Evolutionary conservation across 805 yeast genomes (phyloP), one percentile per base, ranked within the genome.

Genomic region (Tetrapisispora taiwanensis): DNA sequence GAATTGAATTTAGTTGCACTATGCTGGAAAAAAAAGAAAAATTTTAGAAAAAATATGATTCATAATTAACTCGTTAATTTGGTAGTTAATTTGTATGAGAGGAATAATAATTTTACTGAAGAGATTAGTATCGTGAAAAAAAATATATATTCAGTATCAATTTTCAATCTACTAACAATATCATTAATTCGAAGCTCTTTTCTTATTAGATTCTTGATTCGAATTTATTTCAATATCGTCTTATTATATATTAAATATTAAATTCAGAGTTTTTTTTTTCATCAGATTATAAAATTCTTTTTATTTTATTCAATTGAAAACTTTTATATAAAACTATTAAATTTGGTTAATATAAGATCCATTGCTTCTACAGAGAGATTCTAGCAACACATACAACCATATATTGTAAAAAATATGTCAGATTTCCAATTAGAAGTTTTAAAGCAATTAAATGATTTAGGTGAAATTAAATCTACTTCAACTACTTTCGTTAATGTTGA

Each of bases 381-480:
- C 30, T 28, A 10, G 13, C 30, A 28, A 28, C n/a, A 10, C 5
- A 4, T 28, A 12, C 13, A 14, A 4, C 30, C n/a, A 19, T 19
- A 3, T 19, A 22, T 8, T 7, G 20, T 8, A 20, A 14, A 4
- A 10, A 13, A 22, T 10, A 83, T 83, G 90, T 77, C 88, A 41
- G 84, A 78, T 46, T 67, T 84, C 49, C 89, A 81, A 62, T 66
- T 78, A 48, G 65, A 57, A 22, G 63, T 88, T 44, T 74, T 88
- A 54, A 72, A 82, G 63, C 72, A 73, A 43, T 77, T 90, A 47
- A 81, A 80, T 52, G 70, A 73, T 43, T 61, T 72, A 55, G 81
- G 78, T 36, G 71, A 75, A 44, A 81, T 92, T 47, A 72, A 69
- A 42, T 88, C 86, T 63, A 79, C 97, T 5, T 68, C 76, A 42